Conservation (phyloP, 768 basidiomycete genomes). For the Calocera cornea region DNA sequence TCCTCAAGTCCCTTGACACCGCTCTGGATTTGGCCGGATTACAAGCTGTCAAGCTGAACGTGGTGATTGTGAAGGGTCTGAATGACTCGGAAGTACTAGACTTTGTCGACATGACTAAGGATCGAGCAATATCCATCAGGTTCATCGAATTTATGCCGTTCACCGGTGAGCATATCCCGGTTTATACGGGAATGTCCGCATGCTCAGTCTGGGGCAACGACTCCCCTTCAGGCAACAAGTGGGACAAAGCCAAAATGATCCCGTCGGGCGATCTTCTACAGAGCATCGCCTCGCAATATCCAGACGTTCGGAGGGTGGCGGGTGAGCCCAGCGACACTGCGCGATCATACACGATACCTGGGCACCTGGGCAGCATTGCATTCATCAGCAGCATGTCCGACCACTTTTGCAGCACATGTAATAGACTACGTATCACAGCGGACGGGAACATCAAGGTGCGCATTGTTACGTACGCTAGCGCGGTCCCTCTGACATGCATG, state of each 20-base stretch:
- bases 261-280: constrained; percentile 53
- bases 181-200: neutral
- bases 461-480: neutral
- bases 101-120: constrained; percentile 63
- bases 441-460: constrained; percentile 78
- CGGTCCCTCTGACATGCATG: neutral
- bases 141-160: constrained; percentile 97
- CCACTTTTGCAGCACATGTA: constrained; percentile 79
- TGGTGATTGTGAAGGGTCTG: constrained; percentile 66
- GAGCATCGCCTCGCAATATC: constrained; percentile 36
- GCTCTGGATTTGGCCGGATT: constrained; percentile 41
- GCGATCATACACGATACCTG: constrained; percentile 61
- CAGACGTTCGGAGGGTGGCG: constrained; percentile 40
- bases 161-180: constrained; percentile 38
- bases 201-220: constrained; percentile 5
- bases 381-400: constrained; percentile 93
- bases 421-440: constrained; percentile 71
- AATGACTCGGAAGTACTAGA: constrained; percentile 70
- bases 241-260: constrained; percentile 72
- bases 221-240: constrained; percentile 53
- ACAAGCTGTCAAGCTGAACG: constrained; percentile 63
- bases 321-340: constrained; percentile 71
- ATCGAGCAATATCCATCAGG: constrained; percentile 51
- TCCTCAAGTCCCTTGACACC: constrained; percentile 48
- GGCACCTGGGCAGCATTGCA: constrained; percentile 56